Percentiles rank a stretch among this genome's conserved stretches.
These are phyloP conservation scores for Helianthus annuus DNA, from an alignment of 129 eudicot species.

Conservation along the genomic window HanXRQr2.0-SUNRISE NC_035437.2:13261842-13262341, in stretches of 20 bases:
- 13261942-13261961: too few relatives aligned
- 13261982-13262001: too few relatives aligned
- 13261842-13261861: too few relatives aligned
- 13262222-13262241: background rate
- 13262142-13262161: background rate
- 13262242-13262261: background rate
- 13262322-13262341: background rate
- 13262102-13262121: background rate
- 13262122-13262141: background rate
- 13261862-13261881: too few relatives aligned
- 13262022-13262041: too few relatives aligned
- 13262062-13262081: too few relatives aligned
- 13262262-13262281: background rate
- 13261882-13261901: too few relatives aligned
- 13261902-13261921: too few relatives aligned
- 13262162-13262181: background rate
- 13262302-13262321: background rate
- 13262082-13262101: background rate
- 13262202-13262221: background rate
- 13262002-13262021: too few relatives aligned
- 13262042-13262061: too few relatives aligned
- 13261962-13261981: too few relatives aligned
- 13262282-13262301: background rate
- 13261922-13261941: too few relatives aligned
- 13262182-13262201: background rate